A percentile compares a stretch with the other conserved stretches of the same genome.
These are phyloP conservation scores for Sarocladiaceae sp. DNA, from an alignment of 2,329 filamentous ascomycete genomes.

Conservation along the genomic window DNA sequence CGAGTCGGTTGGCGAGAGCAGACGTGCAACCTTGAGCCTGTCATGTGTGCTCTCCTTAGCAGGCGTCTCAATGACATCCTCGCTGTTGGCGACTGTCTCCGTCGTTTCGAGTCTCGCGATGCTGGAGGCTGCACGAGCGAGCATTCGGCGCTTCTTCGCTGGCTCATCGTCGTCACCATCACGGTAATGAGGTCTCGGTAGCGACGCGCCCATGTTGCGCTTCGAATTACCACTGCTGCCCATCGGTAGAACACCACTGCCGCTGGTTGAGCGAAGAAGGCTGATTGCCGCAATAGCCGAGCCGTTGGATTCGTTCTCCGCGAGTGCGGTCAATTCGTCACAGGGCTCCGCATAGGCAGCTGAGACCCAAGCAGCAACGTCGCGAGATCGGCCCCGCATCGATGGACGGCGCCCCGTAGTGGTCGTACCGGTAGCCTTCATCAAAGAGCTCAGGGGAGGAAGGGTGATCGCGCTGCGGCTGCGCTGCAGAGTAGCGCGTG, in stretches of 20 bases:
- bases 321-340: conserved; percentile 73
- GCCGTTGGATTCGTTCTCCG: conserved; percentile 72
- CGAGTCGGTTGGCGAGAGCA: conserved; percentile 54
- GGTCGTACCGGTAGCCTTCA: neutral
- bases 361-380: conserved; percentile 86
- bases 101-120: conserved; percentile 52
- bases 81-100: neutral
- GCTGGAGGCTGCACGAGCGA: conserved; percentile 56
- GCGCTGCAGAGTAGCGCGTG: conserved; percentile 49
- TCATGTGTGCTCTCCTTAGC: conserved; percentile 15
- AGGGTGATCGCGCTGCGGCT: conserved; percentile 61
- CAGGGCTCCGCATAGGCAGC: conserved; percentile 76
- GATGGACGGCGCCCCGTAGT: neutral
- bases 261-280: conserved; percentile 56
- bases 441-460: conserved; percentile 4
- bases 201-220: conserved; percentile 48
- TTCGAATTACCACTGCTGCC: conserved; percentile 46
- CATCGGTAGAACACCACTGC: conserved; percentile 45
- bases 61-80: neutral
- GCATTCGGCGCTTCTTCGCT: conserved; percentile 52
- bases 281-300: conserved; percentile 78
- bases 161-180: conserved; percentile 22
- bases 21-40: conserved; percentile 33
- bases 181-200: conserved; percentile 11
- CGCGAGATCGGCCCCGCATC: conserved; percentile 68